A percentile compares a stretch with the other conserved stretches of the same genome.
Conservation (phyloP, 2,329 filamentous ascomycete genomes). For the Pseudogymnoascus verrucosus region DNA sequence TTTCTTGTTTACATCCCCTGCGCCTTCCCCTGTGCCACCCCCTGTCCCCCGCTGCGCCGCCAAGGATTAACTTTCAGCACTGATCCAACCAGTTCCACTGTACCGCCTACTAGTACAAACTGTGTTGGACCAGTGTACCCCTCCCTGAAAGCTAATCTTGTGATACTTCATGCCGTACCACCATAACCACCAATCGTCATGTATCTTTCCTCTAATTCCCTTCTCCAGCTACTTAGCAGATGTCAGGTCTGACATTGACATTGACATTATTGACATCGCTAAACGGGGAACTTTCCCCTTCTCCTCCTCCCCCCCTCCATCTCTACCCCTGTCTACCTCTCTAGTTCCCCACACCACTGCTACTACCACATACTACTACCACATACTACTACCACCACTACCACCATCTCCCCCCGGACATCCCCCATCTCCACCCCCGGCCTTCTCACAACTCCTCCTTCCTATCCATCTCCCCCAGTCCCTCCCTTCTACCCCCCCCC, state of each 20-base stretch:
- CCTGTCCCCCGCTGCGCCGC: not conserved
- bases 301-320: not conserved
- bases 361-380: not conserved
- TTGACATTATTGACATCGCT: not conserved
- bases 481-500: too few species aligned
- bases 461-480: not conserved
- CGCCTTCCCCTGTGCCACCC: not conserved
- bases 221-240: not conserved
- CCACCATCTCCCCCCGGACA: too few species aligned
- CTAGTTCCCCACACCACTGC: not conserved
- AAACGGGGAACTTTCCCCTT: not conserved
- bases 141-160: not conserved
- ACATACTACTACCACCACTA: too few species aligned
- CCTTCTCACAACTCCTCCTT: too few species aligned
- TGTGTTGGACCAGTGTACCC: not conserved
- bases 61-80: not conserved
- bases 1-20: not conserved
- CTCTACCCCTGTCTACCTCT: not conserved
- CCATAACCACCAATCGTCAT: not conserved
- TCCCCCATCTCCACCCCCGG: too few species aligned
- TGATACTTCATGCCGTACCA: not conserved
- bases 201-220: not conserved
- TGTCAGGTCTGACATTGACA: not conserved
- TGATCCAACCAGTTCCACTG: too few species aligned
- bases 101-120: too few species aligned